phyloP scores from a whole-genome alignment of 805 yeast genomes.

The Candida multigemmis region DNA sequence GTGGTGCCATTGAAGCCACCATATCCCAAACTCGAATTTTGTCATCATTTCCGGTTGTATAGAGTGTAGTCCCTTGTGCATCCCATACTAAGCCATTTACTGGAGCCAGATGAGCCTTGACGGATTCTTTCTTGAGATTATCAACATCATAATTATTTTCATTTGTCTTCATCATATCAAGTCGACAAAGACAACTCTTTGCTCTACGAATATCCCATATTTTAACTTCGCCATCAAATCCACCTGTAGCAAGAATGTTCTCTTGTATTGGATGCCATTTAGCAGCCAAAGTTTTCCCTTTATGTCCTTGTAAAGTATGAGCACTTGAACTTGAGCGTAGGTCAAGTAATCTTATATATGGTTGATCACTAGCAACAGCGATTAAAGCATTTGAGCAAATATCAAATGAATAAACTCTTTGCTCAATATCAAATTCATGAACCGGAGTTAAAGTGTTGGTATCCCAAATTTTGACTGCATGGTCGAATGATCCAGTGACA shows the following conservation, averaged over 20 bases:
- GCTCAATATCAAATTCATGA: constrained; percentile 53
- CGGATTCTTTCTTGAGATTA: constrained; percentile 21
- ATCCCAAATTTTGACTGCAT: constrained; percentile 74
- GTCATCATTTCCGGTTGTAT: constrained; percentile 74
- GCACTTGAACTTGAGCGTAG: constrained; percentile 64
- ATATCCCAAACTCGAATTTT: constrained; percentile 74
- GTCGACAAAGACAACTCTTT: constrained; percentile 48
- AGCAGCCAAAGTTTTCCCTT: constrained; percentile 46
- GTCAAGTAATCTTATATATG: constrained; percentile 62
- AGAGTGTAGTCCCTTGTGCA: constrained; percentile 50
- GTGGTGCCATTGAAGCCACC: constrained; percentile 23
- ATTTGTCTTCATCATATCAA: constrained; percentile 48
- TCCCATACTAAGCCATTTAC: constrained; percentile 79
- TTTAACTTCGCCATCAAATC: constrained; percentile 69
- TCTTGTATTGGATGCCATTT: constrained; percentile 69
- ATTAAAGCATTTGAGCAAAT: constrained; percentile 46
- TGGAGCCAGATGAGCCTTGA: constrained; percentile 67
- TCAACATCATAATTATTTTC: constrained; percentile 5
- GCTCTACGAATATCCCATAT: constrained; percentile 82
- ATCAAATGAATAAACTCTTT: constrained; percentile 61
- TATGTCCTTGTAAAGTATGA: constrained; percentile 60
- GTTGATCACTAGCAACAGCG: constrained; percentile 65
- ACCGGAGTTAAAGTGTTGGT: constrained; percentile 57
- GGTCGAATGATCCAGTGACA: constrained; percentile 74
- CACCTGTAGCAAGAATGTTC: constrained; percentile 67